phyloP scores from a whole-genome alignment of 129 eudicot genomes.

The Tanacetum coccineum region DNA sequence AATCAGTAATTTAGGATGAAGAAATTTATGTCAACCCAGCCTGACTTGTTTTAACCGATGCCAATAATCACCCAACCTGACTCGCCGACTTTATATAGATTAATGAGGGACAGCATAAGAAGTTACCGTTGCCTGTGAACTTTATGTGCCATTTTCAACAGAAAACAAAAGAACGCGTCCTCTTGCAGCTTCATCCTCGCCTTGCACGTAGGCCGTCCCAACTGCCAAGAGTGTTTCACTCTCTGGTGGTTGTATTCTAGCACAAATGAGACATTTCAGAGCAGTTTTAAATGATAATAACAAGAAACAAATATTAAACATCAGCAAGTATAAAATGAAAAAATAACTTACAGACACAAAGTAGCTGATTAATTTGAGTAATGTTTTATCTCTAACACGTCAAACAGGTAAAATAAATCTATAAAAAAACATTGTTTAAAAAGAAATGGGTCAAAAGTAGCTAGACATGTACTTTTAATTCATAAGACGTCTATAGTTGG shows the following conservation, averaged over 20 bases:
- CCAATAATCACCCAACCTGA: not conserved
- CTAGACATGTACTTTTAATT: too few species aligned
- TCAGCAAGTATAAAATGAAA: not conserved
- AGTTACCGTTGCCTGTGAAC: slow-evolving; percentile 51
- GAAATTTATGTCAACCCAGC: too few species aligned
- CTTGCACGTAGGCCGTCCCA: slow-evolving; percentile 98
- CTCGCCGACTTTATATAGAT: not conserved
- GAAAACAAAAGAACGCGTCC: slow-evolving; percentile 97
- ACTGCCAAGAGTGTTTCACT: slow-evolving; percentile 93
- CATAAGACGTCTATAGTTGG: too few species aligned
- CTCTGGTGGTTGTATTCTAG: slow-evolving; percentile 78
- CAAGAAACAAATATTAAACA: not conserved
- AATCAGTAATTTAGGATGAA: too few species aligned
- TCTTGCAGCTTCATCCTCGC: slow-evolving; percentile 98
- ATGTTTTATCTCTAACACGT: too few species aligned
- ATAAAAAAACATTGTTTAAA: too few species aligned
- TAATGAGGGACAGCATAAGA: not conserved
- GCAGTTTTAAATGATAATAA: slow-evolving; percentile 6
- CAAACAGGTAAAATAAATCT: too few species aligned
- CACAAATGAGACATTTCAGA: slow-evolving; percentile 7
- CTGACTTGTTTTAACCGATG: not conserved
- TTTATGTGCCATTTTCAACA: slow-evolving; percentile 63
- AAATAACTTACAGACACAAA: too few species aligned
- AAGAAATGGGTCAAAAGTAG: too few species aligned
- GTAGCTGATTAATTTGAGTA: too few species aligned